Base-by-base conservation (phyloP, 164 flowering plant genomes). In the Houttuynia cordata region DNA sequence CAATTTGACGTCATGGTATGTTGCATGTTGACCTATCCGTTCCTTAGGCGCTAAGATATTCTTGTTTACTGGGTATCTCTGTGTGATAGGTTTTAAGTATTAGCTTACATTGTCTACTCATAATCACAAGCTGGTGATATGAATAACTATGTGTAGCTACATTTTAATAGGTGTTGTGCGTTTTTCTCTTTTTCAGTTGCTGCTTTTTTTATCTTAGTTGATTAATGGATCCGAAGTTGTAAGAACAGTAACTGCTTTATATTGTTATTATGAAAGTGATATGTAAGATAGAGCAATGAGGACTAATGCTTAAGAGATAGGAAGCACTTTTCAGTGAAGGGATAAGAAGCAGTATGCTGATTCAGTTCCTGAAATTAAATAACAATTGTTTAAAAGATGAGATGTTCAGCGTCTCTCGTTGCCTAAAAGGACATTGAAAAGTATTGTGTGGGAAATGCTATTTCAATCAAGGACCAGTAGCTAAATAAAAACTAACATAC, bases 1-100 rank as follows among this genome's bases (percentile, higher is more conserved):
- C 97, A 91, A 67, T 91, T 91, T 72, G 97, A 91, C 71, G 97
- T 91, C 59, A 91, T 91, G 97, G 97, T 91, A 81, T 63, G 78
- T 40, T 22, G 24, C 58, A 22, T 23, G 24, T n/a, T 21, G 7
- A 34, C 56, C 24, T 34, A 10, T 51, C 30, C 17, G 15, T 25
- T 45, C 49, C 12, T 45, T 10, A 2, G 49, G 14, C 12, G 13
- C 49, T 0, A 12, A 45, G 17, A 12, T 45, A 3, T 8, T 14
- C 49, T 7, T 45, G 17, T 45, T 3, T 17, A 45, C 49, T 45
- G 49, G 17, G 37, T 30, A 30, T 30, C 37, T 30, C 37, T 30
- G 6, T 30, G 37, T 30, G 37, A 30, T 30, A 30, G 37, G 37
- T 30, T 30, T 30, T 2, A 30, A 30, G 37, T 30, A 6, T 3